Base-by-base conservation (phyloP, 495 filamentous ascomycete genomes). In the Penicillium goetzii region DNA sequence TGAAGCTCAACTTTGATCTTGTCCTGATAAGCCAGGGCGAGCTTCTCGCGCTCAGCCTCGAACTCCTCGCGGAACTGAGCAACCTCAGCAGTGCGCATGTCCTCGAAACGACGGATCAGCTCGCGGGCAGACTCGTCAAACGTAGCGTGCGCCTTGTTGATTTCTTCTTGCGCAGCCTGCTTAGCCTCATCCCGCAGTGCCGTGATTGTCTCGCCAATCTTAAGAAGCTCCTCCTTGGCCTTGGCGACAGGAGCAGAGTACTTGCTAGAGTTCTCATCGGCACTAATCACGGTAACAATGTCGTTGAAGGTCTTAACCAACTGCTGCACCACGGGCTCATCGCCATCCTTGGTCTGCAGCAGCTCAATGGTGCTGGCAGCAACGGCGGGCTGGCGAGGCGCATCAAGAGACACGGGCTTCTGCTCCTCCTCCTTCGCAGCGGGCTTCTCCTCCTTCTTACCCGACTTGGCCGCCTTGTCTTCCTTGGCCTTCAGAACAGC, bases 231-330 rank as follows among this genome's bases (percentile, higher is more conserved):
- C 28, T 82, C 81, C 81, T 96, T 97, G 54, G 93, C 95, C 77
- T 92, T 90, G 43, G 82, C 75, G 56, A 99, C 86, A 3, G 92
- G 88, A 21, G 83, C 79, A 38, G 83, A 85, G 76, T 93, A 97
- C 73, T 89, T 92, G 64, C 81, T 78, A 58, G 86, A 83, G 59
- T 89, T 86, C 56, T 78, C 78, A 68, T 96, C 93, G 58, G 90
- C 88, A 74, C 97, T 97, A 59, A 97, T 87, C 33, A 94, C 90
- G 2, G 90, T 87, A 73, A 99, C 97, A 72, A 99, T 89, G 75
- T 94, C 91, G 77, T 99, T 99, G 65, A 98, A 83, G 71, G 95
- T 92, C 79, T 91, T 94, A 58, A 95, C 90, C n/a, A 99, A 80
- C 71, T 97, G 91, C 76, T 96, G 92, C 5, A 97, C 91, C 25